Percentiles rank a stretch among this genome's conserved stretches.
Conservation (phyloP, 2,329 filamentous ascomycete species). For the Emergomyces orientalis region DNA sequence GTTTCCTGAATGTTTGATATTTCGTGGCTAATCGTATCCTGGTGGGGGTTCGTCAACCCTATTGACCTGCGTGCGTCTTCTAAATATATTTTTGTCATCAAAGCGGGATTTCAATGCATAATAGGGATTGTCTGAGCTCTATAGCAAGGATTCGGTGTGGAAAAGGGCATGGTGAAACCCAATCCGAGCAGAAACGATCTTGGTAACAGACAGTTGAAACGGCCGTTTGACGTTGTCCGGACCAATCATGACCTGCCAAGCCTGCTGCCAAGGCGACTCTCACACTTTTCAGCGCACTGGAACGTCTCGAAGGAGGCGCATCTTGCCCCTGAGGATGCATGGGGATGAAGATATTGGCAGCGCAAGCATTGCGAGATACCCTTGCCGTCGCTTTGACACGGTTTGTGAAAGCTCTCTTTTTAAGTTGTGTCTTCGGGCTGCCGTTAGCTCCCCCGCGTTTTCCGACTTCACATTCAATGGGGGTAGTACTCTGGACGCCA, state of each 20-base stretch:
- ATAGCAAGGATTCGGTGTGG: not conserved
- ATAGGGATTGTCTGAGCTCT: not conserved
- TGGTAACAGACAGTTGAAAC: conserved; percentile 6
- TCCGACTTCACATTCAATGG: not conserved
- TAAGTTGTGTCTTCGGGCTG: not conserved
- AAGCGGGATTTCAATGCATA: not conserved
- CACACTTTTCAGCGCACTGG: not conserved
- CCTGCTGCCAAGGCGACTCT: not conserved
- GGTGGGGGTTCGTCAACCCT: not conserved
- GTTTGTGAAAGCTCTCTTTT: not conserved
- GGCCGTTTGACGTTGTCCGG: not conserved
- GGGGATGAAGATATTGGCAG: not conserved
- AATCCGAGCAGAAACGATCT: conserved; percentile 2
- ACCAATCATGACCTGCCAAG: conserved; percentile 1
- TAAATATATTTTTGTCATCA: not conserved
- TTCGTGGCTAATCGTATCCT: not conserved
- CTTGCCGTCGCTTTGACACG: not conserved
- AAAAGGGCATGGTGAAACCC: conserved; percentile 2
- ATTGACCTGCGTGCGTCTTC: not conserved
- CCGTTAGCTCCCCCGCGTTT: not conserved
- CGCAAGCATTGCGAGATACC: not conserved
- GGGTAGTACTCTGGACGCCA: not conserved
- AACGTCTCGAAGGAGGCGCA: not conserved
- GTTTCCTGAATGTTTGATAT: not conserved
- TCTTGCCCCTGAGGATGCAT: not conserved